These are phyloP conservation scores for Wickerhamiella hasegawae DNA, from an alignment of 805 yeast species.

Conservation along the genomic window DNA sequence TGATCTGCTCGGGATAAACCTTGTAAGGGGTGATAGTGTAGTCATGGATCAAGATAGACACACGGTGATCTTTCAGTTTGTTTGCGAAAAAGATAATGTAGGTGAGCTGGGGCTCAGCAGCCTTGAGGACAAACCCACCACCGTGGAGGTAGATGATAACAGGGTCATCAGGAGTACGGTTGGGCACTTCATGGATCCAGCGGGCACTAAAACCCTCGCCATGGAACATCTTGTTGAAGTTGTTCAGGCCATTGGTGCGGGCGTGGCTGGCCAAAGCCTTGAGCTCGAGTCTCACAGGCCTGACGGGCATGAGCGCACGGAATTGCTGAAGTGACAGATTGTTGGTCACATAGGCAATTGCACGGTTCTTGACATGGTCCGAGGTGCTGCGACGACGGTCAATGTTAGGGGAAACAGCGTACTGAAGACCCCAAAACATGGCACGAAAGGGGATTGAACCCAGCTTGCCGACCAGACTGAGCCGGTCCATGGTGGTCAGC, in stretches of 20 bases:
- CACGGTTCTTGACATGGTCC: too few relatives aligned
- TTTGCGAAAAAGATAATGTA: slow-evolving; percentile 8
- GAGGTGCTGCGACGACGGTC: too few relatives aligned
- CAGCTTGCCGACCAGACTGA: too few relatives aligned
- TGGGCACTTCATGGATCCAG: slow-evolving; percentile 15
- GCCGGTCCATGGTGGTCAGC: too few relatives aligned
- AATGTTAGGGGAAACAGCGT: background rate
- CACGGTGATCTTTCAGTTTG: slow-evolving; percentile 7
- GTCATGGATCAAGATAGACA: slow-evolving; percentile 17
- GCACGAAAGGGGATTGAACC: background rate
- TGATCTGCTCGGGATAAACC: slow-evolving; percentile 17
- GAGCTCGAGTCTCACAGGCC: slow-evolving; percentile 12
- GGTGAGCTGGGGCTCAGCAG: slow-evolving; percentile 10
- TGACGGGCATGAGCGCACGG: slow-evolving; percentile 10
- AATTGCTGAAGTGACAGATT: slow-evolving; percentile 10
- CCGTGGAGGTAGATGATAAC: slow-evolving; percentile 17
- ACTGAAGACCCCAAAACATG: background rate
- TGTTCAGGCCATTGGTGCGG: slow-evolving; percentile 3
- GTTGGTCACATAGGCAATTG: slow-evolving; percentile 6
- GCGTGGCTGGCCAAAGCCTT: slow-evolving; percentile 1
- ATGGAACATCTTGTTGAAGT: slow-evolving; percentile 9
- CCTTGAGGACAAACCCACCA: slow-evolving; percentile 15
- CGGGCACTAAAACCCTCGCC: slow-evolving; percentile 4
- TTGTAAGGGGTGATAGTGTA: slow-evolving; percentile 17
- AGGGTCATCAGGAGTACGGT: slow-evolving; percentile 15